A percentile compares a stretch with the other conserved stretches of the same genome.
Conservation (phyloP, 2,329 filamentous ascomycete genomes). For the Orbilia oligospora region DNA sequence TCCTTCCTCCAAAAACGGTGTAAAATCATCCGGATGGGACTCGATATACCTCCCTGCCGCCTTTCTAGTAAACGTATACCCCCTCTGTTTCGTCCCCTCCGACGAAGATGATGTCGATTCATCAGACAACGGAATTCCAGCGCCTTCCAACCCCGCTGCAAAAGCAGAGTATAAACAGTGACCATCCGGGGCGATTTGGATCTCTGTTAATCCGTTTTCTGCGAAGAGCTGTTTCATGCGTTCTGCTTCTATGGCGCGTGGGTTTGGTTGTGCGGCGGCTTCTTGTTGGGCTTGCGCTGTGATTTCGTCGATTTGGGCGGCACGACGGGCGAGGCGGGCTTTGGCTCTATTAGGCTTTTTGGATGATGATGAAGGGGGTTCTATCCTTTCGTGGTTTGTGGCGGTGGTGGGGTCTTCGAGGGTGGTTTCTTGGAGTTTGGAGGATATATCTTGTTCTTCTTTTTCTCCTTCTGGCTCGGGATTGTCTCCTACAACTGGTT, state of each 20-base stretch:
- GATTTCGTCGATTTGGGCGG: conserved; percentile 83
- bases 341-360: conserved; percentile 93
- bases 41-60: conserved; percentile 84
- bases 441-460: conserved; percentile 60
- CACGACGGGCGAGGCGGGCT: conserved; percentile 87
- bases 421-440: conserved; percentile 58
- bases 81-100: conserved; percentile 64
- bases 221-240: conserved; percentile 79
- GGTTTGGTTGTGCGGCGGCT: conserved; percentile 80
- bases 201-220: conserved; percentile 77
- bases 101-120: not conserved
- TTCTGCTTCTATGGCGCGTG: conserved; percentile 78
- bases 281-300: conserved; percentile 79
- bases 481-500: conserved; percentile 4
- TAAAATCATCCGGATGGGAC: conserved; percentile 82
- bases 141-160: conserved; percentile 79
- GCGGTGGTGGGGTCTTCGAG: conserved; percentile 55
- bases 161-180: conserved; percentile 95
- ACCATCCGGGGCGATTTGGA: conserved; percentile 88
- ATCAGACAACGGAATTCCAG: conserved; percentile 28
- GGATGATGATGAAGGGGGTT: conserved; percentile 48
- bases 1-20: conserved; percentile 85
- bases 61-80: conserved; percentile 78
- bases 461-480: not conserved
- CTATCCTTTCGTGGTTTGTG: conserved; percentile 58